These are phyloP conservation scores for Cercospora beticola DNA, from an alignment of 2,329 filamentous ascomycete genomes.

Conservation along the genomic window DNA sequence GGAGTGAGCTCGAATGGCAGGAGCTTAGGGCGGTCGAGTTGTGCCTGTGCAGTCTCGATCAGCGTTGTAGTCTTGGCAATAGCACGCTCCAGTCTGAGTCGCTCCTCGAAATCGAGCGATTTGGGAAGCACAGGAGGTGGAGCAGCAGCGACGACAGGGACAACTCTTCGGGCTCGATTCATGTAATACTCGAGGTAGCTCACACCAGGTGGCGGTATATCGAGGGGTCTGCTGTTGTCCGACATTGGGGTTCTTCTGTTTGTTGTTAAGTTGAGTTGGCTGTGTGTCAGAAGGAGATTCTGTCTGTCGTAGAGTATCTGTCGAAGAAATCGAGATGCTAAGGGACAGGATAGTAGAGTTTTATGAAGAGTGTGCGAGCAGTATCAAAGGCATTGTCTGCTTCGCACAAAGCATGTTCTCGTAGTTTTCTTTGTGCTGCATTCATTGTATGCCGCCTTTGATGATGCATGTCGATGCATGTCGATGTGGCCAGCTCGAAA, in stretches of 20 bases:
- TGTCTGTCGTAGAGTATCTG: not conserved
- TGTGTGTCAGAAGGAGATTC: not conserved
- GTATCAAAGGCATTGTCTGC: not conserved
- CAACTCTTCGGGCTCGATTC: slow-evolving; percentile 17
- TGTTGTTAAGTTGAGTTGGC: not conserved
- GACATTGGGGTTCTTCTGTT: slow-evolving; percentile 11
- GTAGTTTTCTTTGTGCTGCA: not conserved
- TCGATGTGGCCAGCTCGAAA: not conserved
- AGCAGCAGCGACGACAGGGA: not conserved
- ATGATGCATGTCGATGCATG: not conserved
- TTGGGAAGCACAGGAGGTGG: slow-evolving; percentile 5
- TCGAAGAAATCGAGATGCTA: not conserved
- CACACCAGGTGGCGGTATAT: slow-evolving; percentile 18
- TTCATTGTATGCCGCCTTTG: not conserved
- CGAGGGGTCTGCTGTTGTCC: not conserved
- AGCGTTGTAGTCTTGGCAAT: slow-evolving; percentile 15
- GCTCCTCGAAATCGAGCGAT: slow-evolving; percentile 16
- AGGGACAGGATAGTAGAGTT: not conserved
- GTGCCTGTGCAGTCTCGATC: slow-evolving; percentile 10
- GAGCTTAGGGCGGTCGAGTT: slow-evolving; percentile 11
- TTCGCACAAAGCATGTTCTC: not conserved
- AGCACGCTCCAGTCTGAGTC: slow-evolving; percentile 16
- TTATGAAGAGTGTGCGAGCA: not conserved
- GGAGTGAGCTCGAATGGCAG: slow-evolving; percentile 14
- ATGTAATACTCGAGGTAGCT: slow-evolving; percentile 17